These are phyloP conservation scores for Cardiospermum halicacabum DNA, from an alignment of 345 rosid species.

Conservation along the genomic window DNA sequence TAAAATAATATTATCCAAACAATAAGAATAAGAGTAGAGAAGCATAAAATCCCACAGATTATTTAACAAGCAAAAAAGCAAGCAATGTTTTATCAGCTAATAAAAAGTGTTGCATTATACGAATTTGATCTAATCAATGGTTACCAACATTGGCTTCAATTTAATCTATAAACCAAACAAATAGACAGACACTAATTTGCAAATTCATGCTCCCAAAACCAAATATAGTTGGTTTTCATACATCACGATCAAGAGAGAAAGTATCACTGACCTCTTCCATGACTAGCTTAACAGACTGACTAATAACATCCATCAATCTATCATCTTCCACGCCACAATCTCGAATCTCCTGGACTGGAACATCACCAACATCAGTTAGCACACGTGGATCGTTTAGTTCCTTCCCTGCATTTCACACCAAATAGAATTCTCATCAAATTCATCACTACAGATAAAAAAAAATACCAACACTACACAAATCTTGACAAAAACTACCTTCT, in stretches of 20 bases:
- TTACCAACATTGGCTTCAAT: background rate
- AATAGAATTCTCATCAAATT: background rate
- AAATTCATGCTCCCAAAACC: background rate
- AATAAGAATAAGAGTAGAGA: background rate
- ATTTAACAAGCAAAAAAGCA: background rate
- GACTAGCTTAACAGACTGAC: constrained; percentile 81
- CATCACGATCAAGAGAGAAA: background rate
- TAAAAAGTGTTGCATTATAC: background rate
- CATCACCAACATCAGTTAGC: constrained; percentile 93
- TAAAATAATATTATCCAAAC: background rate
- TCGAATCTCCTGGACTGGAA: constrained; percentile 96
- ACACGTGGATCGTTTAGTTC: constrained; percentile 85
- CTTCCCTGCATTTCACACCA: constrained; percentile 52
- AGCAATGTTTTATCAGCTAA: background rate
- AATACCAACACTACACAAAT: background rate
- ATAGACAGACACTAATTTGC: background rate
- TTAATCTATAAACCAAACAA: background rate
- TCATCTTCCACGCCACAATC: constrained; percentile 97
- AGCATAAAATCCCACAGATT: background rate
- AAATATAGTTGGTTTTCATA: background rate
- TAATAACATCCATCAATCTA: constrained; percentile 79
- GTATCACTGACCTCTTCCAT: constrained; percentile 70
- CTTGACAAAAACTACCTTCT: constrained; percentile 58
- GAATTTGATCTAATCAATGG: background rate
- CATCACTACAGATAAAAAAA: background rate